A percentile compares a stretch with the other conserved stretches of the same genome.
Conservation (phyloP, 768 basidiomycete species). For the Clavaria fumosa region DNA sequence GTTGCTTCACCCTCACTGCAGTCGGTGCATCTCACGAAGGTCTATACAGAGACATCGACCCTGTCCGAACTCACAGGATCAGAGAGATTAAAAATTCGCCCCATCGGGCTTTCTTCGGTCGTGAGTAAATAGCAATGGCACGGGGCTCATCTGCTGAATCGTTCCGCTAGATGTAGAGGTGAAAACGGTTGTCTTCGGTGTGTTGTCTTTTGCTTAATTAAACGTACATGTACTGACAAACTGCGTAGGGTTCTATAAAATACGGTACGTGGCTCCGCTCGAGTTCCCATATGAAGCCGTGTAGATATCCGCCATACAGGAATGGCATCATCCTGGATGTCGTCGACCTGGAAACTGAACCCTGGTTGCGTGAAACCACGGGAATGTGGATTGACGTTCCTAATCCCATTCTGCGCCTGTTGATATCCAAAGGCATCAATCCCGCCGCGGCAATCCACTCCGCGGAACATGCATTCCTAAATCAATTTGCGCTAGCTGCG, state of each 20-base stretch:
- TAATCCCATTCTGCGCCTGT: constrained; percentile 30
- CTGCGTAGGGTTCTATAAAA: constrained; percentile 61
- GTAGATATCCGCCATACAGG: constrained; percentile 19
- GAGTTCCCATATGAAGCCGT: neutral
- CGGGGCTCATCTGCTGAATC: too few relatives aligned
- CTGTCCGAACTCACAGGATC: constrained; percentile 62
- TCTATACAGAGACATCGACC: constrained; percentile 50
- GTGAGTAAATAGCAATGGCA: too few relatives aligned
- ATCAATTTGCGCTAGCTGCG: constrained; percentile 50
- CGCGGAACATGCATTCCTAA: constrained; percentile 72
- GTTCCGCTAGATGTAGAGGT: constrained; percentile 43
- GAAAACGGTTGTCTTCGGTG: constrained; percentile 60
- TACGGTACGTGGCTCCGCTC: constrained; percentile 29
- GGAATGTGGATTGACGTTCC: constrained; percentile 76
- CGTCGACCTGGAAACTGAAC: constrained; percentile 63
- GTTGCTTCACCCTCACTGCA: constrained; percentile 2
- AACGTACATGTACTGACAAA: constrained; percentile 1
- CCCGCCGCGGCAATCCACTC: constrained; percentile 74
- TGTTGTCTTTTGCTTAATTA: constrained; percentile 10
- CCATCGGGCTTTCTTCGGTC: constrained; percentile 52
- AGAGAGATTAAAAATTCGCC: constrained; percentile 42
- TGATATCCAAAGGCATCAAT: constrained; percentile 39
- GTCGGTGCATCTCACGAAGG: neutral
- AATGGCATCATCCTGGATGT: constrained; percentile 53
- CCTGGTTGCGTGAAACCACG: constrained; percentile 57